These are phyloP conservation scores for Phlebiopsis flavidoalba DNA, from an alignment of 768 basidiomycete genomes.

Conservation along the genomic window DNA sequence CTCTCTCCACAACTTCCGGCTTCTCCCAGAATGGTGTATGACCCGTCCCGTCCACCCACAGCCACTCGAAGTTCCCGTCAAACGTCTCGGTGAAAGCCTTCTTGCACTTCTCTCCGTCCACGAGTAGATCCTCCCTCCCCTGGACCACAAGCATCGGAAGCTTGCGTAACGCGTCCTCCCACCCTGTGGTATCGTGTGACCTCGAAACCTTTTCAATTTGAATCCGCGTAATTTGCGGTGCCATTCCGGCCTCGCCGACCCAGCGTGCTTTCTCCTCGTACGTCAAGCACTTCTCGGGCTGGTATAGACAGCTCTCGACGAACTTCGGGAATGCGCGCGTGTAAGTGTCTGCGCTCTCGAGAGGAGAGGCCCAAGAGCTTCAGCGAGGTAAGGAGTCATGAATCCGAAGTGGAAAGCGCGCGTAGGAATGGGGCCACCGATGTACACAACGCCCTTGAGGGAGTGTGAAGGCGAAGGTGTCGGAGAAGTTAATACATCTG, in stretches of 20 bases:
- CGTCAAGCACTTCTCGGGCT: slow-evolving; percentile 12
- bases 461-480: slow-evolving; percentile 10
- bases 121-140: slow-evolving; percentile 16
- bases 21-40: slow-evolving; percentile 20
- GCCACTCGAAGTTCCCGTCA: neutral
- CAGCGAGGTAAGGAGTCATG: slow-evolving; percentile 6
- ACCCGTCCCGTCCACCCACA: slow-evolving; percentile 15
- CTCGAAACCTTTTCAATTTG: slow-evolving; percentile 11
- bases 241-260: slow-evolving; percentile 18
- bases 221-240: slow-evolving; percentile 17
- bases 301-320: slow-evolving; percentile 20
- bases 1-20: slow-evolving; percentile 1
- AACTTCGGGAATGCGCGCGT: slow-evolving; percentile 11
- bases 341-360: slow-evolving; percentile 14
- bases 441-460: slow-evolving; percentile 19
- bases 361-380: slow-evolving; percentile 8
- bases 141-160: slow-evolving; percentile 20
- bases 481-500: slow-evolving; percentile 14
- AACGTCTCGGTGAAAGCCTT: neutral
- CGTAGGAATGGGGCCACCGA: slow-evolving; percentile 19
- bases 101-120: neutral
- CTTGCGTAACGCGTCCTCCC: slow-evolving; percentile 13
- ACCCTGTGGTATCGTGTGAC: slow-evolving; percentile 18
- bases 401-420: slow-evolving; percentile 9
- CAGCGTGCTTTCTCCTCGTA: slow-evolving; percentile 16